These are phyloP conservation scores for bread wheat (Triticum aestivum) DNA, from an alignment of 176 grass and related monocot species.

Conservation along the genomic window DNA sequence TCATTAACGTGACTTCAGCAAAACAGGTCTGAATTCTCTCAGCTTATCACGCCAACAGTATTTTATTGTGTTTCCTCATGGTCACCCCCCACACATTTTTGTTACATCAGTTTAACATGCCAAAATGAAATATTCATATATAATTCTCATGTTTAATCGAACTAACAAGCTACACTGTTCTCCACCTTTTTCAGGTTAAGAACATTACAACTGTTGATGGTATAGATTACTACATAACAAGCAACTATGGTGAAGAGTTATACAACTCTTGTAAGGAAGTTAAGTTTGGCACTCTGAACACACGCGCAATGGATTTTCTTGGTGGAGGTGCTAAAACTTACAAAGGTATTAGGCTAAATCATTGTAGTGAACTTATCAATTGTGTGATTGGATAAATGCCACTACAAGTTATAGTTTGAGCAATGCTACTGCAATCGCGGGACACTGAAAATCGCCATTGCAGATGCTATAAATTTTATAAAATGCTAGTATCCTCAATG, in stretches of 20 bases:
- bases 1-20: slow-evolving; percentile 92
- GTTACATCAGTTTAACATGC: slow-evolving; percentile 7
- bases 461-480: neutral
- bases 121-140: slow-evolving; percentile 4
- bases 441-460: neutral
- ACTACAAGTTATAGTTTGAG: neutral
- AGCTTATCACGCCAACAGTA: neutral
- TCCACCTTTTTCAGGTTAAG: slow-evolving; percentile 64
- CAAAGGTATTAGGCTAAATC: slow-evolving; percentile 53
- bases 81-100: neutral
- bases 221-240: slow-evolving; percentile 84
- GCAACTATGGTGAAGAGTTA: slow-evolving; percentile 66
- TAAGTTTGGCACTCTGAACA: slow-evolving; percentile 95
- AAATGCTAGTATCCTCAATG: neutral
- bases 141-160: slow-evolving; percentile 7
- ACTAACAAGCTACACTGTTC: slow-evolving; percentile 18
- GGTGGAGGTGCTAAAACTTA: slow-evolving; percentile 80
- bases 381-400: neutral
- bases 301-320: slow-evolving; percentile 95
- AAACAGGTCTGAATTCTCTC: slow-evolving; percentile 61
- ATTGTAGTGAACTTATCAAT: neutral
- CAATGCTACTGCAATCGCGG: neutral
- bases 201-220: slow-evolving; percentile 64
- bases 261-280: slow-evolving; percentile 98
- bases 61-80: neutral